Evolutionary conservation across 2,329 filamentous ascomycete genomes (phyloP).

Genomic region (Fusarium poae): DNA sequence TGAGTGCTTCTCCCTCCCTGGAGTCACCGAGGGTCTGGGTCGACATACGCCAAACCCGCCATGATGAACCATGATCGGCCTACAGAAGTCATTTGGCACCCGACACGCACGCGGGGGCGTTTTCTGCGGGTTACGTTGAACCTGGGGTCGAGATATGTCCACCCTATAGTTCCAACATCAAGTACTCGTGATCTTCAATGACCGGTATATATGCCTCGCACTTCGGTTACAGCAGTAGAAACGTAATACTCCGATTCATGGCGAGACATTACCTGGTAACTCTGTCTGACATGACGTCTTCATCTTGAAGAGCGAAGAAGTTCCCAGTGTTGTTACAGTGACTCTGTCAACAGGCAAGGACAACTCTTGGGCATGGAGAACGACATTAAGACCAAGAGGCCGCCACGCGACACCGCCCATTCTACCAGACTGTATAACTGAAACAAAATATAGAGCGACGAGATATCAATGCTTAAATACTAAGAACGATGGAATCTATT

Average conservation of each 20-base stretch:
- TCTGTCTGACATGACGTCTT: not conserved
- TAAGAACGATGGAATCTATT: constrained; percentile 24
- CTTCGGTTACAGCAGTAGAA: not conserved
- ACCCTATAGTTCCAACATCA: not conserved
- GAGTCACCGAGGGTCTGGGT: constrained; percentile 35
- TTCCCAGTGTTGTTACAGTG: not conserved
- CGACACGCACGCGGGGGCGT: not conserved
- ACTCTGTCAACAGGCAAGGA: not conserved
- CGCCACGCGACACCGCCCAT: not conserved
- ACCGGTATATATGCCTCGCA: not conserved
- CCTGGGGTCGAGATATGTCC: not conserved
- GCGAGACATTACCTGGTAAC: not conserved
- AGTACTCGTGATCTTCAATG: not conserved
- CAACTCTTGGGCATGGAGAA: not conserved
- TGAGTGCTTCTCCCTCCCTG: constrained; percentile 23
- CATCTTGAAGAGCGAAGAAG: not conserved
- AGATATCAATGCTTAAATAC: constrained; percentile 18
- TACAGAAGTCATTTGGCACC: not conserved
- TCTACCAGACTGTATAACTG: not conserved
- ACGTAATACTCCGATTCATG: not conserved
- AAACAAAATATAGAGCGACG: constrained; percentile 15
- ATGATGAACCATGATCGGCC: constrained; percentile 7
- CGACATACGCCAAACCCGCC: constrained; percentile 19
- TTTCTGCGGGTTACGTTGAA: not conserved
- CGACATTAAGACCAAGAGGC: not conserved